Conservation (phyloP, 1,139 yeast genomes). For the Lodderomyces margitis region DNA sequence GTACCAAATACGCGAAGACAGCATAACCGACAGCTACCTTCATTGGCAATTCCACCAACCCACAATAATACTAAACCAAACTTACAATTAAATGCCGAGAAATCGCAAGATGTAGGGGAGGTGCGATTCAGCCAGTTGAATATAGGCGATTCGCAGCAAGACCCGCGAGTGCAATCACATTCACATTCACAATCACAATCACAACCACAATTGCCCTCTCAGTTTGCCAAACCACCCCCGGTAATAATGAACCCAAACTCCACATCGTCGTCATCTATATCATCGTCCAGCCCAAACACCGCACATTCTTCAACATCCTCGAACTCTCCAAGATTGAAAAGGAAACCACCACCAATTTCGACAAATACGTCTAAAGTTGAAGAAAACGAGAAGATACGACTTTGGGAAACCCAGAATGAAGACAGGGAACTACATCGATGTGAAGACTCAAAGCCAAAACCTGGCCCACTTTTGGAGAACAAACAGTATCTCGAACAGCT, state of each 20-base stretch:
- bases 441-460: not conserved
- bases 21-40: conserved; percentile 13
- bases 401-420: not conserved
- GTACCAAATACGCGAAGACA: conserved; percentile 17
- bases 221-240: not conserved
- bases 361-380: conserved; percentile 15
- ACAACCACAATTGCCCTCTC: not conserved
- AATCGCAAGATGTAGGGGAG: not conserved
- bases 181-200: not conserved
- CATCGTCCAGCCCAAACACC: conserved; percentile 11
- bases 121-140: not conserved
- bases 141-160: not conserved
- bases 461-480: not conserved
- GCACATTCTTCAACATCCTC: conserved; percentile 8
- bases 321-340: conserved; percentile 19
- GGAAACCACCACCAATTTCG: conserved; percentile 48
- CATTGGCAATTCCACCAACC: conserved; percentile 15
- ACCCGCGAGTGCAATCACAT: not conserved
- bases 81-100: not conserved
- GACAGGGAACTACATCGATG: not conserved
- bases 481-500: conserved; percentile 49
- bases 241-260: not conserved
- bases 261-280: conserved; percentile 10
- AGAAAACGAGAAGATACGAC: not conserved
- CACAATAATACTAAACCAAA: conserved; percentile 12